Evolutionary conservation across 352 stramenopile species (phyloP).

Genomic region (Phytophthora pisi): DNA sequence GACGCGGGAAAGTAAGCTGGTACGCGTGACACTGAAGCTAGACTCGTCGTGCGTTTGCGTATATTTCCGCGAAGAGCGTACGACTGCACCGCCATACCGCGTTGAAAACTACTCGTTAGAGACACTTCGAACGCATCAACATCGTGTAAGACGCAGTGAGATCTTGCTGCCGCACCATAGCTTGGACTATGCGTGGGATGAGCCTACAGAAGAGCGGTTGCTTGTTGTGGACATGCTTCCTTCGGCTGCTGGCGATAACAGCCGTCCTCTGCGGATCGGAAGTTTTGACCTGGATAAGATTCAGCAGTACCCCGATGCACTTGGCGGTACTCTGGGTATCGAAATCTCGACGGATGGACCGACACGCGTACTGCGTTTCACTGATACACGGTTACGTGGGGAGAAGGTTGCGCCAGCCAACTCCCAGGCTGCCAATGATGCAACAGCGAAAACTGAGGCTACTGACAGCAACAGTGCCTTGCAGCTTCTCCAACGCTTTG

Average conservation of each 20-base stretch:
- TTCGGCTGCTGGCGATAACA: slow-evolving; percentile 87
- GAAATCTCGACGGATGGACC: slow-evolving; percentile 87
- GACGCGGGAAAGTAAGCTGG: slow-evolving; percentile 76
- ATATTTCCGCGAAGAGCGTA: slow-evolving; percentile 81
- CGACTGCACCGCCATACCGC: slow-evolving; percentile 80
- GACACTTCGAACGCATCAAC: slow-evolving; percentile 86
- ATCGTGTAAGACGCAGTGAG: slow-evolving; percentile 80
- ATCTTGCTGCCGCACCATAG: slow-evolving; percentile 88
- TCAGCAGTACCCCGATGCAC: slow-evolving; percentile 73
- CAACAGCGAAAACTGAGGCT: slow-evolving; percentile 30
- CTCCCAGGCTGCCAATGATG: slow-evolving; percentile 33
- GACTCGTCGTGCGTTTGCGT: slow-evolving; percentile 81
- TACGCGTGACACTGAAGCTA: slow-evolving; percentile 81
- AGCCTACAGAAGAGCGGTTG: slow-evolving; percentile 78
- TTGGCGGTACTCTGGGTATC: slow-evolving; percentile 76
- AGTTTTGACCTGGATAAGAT: slow-evolving; percentile 87
- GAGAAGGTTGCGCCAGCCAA: slow-evolving; percentile 31
- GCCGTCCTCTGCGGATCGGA: slow-evolving; percentile 81
- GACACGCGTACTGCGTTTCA: slow-evolving; percentile 87
- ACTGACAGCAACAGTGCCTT: slow-evolving; percentile 27
- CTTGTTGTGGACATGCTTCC: slow-evolving; percentile 90
- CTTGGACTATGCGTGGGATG: slow-evolving; percentile 89
- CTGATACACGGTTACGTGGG: slow-evolving; percentile 77
- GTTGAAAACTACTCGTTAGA: slow-evolving; percentile 91
- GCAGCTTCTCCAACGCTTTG: slow-evolving; percentile 56